Percentiles rank a stretch among this genome's conserved stretches.
Conservation (phyloP, 208 protist genomes). For the Leishmania tarentolae region DNA sequence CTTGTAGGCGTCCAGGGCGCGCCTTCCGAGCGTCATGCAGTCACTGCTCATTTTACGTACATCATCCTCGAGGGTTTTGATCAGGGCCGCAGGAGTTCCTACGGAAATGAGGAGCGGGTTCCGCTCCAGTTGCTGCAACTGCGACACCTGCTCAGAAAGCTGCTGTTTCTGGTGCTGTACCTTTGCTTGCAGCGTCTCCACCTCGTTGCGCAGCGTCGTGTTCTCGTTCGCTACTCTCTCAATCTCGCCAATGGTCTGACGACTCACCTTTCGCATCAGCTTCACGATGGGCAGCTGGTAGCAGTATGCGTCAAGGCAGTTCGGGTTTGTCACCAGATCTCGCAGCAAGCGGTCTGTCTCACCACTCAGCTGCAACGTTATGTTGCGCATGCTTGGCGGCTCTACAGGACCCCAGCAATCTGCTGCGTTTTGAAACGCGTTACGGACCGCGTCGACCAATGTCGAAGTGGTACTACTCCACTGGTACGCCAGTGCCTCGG, state of each 20-base stretch:
- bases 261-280: constrained; percentile 64
- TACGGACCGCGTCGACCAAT: constrained; percentile 67
- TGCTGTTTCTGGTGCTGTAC: constrained; percentile 52
- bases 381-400: constrained; percentile 60
- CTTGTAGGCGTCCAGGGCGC: constrained; percentile 45
- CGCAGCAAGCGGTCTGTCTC: constrained; percentile 68
- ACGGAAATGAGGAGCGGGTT: constrained; percentile 59
- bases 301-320: constrained; percentile 85
- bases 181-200: constrained; percentile 52
- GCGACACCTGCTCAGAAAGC: constrained; percentile 51
- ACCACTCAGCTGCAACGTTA: constrained; percentile 43
- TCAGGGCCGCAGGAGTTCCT: constrained; percentile 62
- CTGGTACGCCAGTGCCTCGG: constrained; percentile 32
- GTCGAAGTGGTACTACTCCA: constrained; percentile 62
- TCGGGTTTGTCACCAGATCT: constrained; percentile 72
- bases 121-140: constrained; percentile 44
- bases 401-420: constrained; percentile 70
- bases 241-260: constrained; percentile 60
- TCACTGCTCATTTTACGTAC: constrained; percentile 46
- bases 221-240: constrained; percentile 65
- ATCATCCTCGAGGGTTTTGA: constrained; percentile 66
- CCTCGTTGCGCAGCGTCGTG: constrained; percentile 41
- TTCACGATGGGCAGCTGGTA: constrained; percentile 87
- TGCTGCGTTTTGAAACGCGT: constrained; percentile 69
- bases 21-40: constrained; percentile 35